A percentile compares a stretch with the other conserved stretches of the same genome.
Evolutionary conservation across 164 flowering plant species (phyloP).

Genomic region (Annona cherimola): DNA sequence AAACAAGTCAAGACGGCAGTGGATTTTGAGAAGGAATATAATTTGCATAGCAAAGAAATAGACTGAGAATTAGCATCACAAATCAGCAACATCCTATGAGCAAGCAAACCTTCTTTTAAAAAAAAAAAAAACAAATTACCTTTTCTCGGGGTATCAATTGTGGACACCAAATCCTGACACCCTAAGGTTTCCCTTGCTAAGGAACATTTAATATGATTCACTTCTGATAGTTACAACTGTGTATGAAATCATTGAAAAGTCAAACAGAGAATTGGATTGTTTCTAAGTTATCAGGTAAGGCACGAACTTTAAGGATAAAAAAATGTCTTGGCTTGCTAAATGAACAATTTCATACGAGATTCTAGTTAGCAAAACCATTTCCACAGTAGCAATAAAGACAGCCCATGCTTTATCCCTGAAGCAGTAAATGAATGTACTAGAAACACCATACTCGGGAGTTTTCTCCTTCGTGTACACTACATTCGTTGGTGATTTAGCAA

Average conservation of each 20-base stretch:
- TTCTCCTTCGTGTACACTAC: not conserved
- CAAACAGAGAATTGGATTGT: not conserved
- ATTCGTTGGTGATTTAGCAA: not conserved
- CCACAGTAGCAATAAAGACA: too few relatives aligned
- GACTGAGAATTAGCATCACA: not conserved
- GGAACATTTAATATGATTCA: not conserved
- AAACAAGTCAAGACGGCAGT: too few relatives aligned
- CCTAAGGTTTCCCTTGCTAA: conserved; percentile 22
- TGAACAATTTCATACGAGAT: too few relatives aligned
- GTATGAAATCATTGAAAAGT: not conserved
- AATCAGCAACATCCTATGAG: not conserved
- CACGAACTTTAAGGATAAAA: too few relatives aligned
- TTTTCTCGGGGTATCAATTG: conserved; percentile 82
- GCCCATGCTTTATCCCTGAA: too few relatives aligned
- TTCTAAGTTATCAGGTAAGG: too few relatives aligned
- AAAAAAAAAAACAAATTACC: conserved; percentile 31
- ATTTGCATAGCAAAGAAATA: not conserved
- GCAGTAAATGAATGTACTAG: too few relatives aligned
- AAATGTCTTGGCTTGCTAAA: too few relatives aligned
- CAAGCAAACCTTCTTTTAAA: not conserved
- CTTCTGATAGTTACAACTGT: not conserved
- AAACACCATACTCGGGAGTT: not conserved
- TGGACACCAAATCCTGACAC: conserved; percentile 69
- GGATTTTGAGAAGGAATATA: too few relatives aligned
- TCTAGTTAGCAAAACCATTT: too few relatives aligned